Base-by-base conservation (phyloP, 371 early-diverging fungal genomes). In the Polyrhizophydium stewartii region DNA sequence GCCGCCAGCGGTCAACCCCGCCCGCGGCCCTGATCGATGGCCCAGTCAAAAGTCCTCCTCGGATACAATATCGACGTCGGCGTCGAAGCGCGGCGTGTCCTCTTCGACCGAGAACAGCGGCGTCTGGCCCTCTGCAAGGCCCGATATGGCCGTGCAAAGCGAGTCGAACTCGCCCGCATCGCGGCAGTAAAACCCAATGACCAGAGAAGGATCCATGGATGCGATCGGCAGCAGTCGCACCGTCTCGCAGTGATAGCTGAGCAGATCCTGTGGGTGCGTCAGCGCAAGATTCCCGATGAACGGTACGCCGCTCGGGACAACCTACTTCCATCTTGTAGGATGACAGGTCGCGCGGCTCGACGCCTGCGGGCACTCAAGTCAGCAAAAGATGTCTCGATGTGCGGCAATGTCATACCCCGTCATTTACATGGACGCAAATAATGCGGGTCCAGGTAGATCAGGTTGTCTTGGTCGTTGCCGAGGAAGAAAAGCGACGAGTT, bases 381-480 rank as follows among this genome's bases (percentile, higher is more conserved):
- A 43, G n/a, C 43, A 43, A 43, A 17, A 27, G n/a, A n/a, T n/a
- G n/a, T n/a, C 2, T 19, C 27, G 25, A 73, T 21, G n/a, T 12
- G 9, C n/a, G 28, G 37, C 55, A 22, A 3, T 19, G n/a, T 27
- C 57, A 56, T n/a, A n/a, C n/a, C n/a, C n/a, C n/a, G n/a, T n/a
- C n/a, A n/a, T n/a, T n/a, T 65, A 76, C 74, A 84, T 24, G 88
- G 85, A 24, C 93, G 84, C 25, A 90, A 84, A 64, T 83, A 87
- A 69, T 97, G 98, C 27, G 98, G 96, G 67, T 97, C 98, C n/a
- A 94, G 76, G 65, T 93, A 97, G 17, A 94, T 78, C 13, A 97
- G 66, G 31, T 90, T 84, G 67, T 89, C 82, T 5, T 86, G 87
- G 74, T 94, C 89, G 28, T 86, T 70, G 21, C 96, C 96, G 27